Evolutionary conservation across 2,329 filamentous ascomycete genomes (phyloP).

Genomic region (Apiospora arundinis): DNA sequence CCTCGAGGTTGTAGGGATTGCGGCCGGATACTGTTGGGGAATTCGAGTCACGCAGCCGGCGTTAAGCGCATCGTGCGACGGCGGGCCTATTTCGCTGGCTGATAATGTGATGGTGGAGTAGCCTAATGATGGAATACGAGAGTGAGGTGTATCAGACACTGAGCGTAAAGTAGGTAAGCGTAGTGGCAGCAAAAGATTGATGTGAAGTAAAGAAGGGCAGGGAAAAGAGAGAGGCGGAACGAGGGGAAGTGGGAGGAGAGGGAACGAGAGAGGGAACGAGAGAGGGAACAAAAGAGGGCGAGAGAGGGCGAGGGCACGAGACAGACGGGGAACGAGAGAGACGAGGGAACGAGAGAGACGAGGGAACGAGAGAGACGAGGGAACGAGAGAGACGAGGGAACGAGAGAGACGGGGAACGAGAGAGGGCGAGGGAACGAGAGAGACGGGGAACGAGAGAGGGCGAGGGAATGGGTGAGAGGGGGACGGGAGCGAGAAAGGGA

Average conservation of each 20-base stretch:
- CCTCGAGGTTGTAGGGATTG: too few species aligned
- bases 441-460: too few species aligned
- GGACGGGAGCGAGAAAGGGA: not conserved
- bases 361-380: not conserved
- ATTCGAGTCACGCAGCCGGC: too few species aligned
- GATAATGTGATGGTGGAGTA: too few species aligned
- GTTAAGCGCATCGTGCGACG: too few species aligned
- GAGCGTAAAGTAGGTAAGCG: too few species aligned
- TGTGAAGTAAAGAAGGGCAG: not conserved
- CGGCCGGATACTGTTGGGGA: too few species aligned
- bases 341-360: not conserved
- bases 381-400: not conserved
- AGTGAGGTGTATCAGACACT: too few species aligned
- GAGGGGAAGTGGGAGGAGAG: not conserved
- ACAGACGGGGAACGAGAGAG: not conserved
- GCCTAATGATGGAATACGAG: too few species aligned
- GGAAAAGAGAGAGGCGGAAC: not conserved
- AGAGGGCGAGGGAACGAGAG: not conserved
- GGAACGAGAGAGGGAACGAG: not conserved
- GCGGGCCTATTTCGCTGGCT: too few species aligned
- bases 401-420: too few species aligned
- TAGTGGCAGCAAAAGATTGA: not conserved
- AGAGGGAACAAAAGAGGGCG: not conserved
- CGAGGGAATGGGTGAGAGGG: too few species aligned
- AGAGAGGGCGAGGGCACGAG: not conserved